These are phyloP conservation scores for Trypanosoma congolense DNA, from an alignment of 208 protist genomes.

Conservation along the genomic window DNA sequence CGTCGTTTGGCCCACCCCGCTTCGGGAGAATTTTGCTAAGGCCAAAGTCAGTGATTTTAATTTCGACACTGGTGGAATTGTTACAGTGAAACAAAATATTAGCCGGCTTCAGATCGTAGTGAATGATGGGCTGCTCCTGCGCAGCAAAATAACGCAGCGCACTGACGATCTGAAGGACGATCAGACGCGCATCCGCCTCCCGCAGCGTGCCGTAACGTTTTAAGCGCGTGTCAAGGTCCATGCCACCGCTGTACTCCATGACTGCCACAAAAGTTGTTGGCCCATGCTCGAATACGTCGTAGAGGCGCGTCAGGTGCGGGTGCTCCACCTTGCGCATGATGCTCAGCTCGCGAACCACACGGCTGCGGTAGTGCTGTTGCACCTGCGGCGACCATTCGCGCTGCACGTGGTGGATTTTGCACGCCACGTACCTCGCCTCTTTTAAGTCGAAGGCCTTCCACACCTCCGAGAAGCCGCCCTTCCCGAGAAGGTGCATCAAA, in stretches of 20 bases:
- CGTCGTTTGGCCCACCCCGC: slow-evolving; percentile 46
- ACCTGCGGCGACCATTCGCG: slow-evolving; percentile 79
- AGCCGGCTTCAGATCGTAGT: slow-evolving; percentile 91
- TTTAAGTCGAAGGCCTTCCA: slow-evolving; percentile 91
- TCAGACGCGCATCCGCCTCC: slow-evolving; percentile 85
- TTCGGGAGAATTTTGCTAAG: slow-evolving; percentile 92
- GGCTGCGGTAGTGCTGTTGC: slow-evolving; percentile 88
- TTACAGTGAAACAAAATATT: slow-evolving; percentile 77
- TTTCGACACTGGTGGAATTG: slow-evolving; percentile 54
- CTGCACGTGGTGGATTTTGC: slow-evolving; percentile 94
- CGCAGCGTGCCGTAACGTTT: slow-evolving; percentile 71
- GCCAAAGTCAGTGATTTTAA: slow-evolving; percentile 98
- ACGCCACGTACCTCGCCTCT: slow-evolving; percentile 86
- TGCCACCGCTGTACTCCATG: slow-evolving; percentile 91
- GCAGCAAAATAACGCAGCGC: slow-evolving; percentile 90
- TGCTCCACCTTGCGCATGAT: slow-evolving; percentile 91
- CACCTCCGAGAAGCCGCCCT: slow-evolving; percentile 94
- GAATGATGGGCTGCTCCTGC: slow-evolving; percentile 81
- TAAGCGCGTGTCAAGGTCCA: slow-evolving; percentile 89
- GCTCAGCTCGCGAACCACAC: slow-evolving; percentile 89
- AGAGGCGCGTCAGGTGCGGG: slow-evolving; percentile 71
- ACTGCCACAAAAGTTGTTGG: slow-evolving; percentile 88
- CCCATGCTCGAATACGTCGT: slow-evolving; percentile 84
- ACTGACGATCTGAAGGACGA: slow-evolving; percentile 88
- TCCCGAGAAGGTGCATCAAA: slow-evolving; percentile 89